Percentiles rank a stretch among this genome's conserved stretches.
Conservation (phyloP, 169 alveolate genomes). For the Theileria equi region DNA sequence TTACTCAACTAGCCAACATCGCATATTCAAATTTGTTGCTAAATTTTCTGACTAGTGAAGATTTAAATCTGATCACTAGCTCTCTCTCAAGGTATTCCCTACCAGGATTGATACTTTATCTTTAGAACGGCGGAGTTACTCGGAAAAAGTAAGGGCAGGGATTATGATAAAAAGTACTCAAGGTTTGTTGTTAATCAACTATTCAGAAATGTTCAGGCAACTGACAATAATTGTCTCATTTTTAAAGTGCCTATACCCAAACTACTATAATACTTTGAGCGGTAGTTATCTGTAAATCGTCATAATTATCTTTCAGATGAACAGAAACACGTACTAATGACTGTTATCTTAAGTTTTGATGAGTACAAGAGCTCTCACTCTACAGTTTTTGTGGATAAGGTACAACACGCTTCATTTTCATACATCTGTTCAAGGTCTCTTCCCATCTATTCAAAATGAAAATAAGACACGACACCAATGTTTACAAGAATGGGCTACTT, state of each 20-base stretch:
- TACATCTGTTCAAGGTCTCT: constrained; percentile 31
- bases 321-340: background rate
- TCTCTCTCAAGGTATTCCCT: background rate
- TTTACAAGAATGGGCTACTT: constrained; percentile 61
- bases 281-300: constrained; percentile 1
- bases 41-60: background rate
- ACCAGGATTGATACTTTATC: too few relatives aligned
- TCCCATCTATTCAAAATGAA: constrained; percentile 67
- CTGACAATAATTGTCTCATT: constrained; percentile 8
- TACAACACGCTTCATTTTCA: background rate
- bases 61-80: constrained; percentile 6
- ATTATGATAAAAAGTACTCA: too few relatives aligned
- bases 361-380: constrained; percentile 38
- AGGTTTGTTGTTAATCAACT: too few relatives aligned
- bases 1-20: constrained; percentile 4
- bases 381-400: constrained; percentile 47
- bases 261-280: background rate
- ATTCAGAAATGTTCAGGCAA: background rate
- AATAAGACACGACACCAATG: constrained; percentile 58
- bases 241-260: constrained; percentile 9
- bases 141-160: too few relatives aligned
- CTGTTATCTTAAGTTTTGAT: background rate
- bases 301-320: background rate
- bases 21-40: constrained; percentile 44
- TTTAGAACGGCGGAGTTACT: too few relatives aligned